Base-by-base conservation (phyloP, 2,329 filamentous ascomycete genomes). In the Calonectria montana region DNA sequence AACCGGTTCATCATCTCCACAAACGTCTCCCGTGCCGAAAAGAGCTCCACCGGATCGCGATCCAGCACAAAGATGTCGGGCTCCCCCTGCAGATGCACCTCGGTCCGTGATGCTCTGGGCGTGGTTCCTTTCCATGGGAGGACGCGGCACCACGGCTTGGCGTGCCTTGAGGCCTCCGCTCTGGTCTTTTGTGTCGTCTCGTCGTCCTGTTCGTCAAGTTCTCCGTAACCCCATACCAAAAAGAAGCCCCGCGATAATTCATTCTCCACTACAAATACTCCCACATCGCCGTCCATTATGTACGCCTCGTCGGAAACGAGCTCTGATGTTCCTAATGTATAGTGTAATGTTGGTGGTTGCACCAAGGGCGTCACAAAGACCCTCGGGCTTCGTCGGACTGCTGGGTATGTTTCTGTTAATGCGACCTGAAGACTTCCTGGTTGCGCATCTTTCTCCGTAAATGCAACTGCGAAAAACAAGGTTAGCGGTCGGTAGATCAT, bases 1-100 rank as follows among this genome's bases (percentile, higher is more conserved):
- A 71, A 71, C 23, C 69, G 69, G 9, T 71, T 61, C 64, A 71
- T 71, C 69, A 71, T 71, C 63, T 71, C 69, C n/a, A 71, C 57
- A 63, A 71, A 71, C 47, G 69, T 67, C 69, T 71, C 69, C 27
- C 69, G 69, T 13, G 64, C 69, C 47, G 69, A 71, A 47, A 71
- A 71, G 35, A 71, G 69, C 45, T 71, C 69, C 45, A 71, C 69
- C 29, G 69, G 69, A 37, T 71, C 69, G 37, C 64, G 69, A 47
- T 71, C 69, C 55, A 71, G 57, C 57, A 71, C 69, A 29, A 71
- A 71, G 31, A 71, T 71, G 21, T 71, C 69, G 12, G 69, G 69
- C 23, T 71, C 69, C n/a, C 69, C 69, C 29, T 71, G 69, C 9
- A 71, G 53, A 29, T 67, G 57, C 64, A 71, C 63, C 57, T 67